Conservation (phyloP, 2,329 filamentous ascomycete species). For the Pezicula radicicola region DNA sequence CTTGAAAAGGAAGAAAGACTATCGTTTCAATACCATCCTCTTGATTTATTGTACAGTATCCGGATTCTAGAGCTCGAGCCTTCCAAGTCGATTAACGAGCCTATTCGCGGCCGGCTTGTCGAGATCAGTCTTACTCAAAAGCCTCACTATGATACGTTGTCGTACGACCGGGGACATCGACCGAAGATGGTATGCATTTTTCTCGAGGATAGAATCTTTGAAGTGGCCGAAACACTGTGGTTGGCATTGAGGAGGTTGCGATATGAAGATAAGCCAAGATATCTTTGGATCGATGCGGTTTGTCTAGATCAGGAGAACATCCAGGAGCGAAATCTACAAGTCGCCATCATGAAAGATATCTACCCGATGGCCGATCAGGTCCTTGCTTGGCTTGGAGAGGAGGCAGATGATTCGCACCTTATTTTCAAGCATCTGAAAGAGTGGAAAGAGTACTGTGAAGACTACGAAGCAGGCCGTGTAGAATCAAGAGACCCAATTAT, state of each 20-base stretch:
- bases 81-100: neutral
- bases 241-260: neutral
- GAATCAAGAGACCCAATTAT: no score
- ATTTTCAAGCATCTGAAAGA: neutral
- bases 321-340: slow-evolving; percentile 3
- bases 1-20: no score
- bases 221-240: neutral
- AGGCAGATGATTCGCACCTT: neutral
- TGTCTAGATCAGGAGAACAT: slow-evolving; percentile 7
- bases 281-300: slow-evolving; percentile 4
- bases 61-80: neutral
- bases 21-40: no score
- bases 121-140: no score
- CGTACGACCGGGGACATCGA: no score
- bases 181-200: neutral
- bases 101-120: no score
- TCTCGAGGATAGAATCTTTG: no score
- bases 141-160: neutral
- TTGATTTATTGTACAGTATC: neutral
- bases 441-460: neutral
- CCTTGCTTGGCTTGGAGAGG: slow-evolving; percentile 1
- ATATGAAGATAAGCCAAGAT: neutral
- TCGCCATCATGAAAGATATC: slow-evolving; percentile 4
- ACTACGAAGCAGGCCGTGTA: neutral
- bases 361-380: neutral